Base-by-base conservation (phyloP, 306 rosid species). In the Corylus americana region DNA sequence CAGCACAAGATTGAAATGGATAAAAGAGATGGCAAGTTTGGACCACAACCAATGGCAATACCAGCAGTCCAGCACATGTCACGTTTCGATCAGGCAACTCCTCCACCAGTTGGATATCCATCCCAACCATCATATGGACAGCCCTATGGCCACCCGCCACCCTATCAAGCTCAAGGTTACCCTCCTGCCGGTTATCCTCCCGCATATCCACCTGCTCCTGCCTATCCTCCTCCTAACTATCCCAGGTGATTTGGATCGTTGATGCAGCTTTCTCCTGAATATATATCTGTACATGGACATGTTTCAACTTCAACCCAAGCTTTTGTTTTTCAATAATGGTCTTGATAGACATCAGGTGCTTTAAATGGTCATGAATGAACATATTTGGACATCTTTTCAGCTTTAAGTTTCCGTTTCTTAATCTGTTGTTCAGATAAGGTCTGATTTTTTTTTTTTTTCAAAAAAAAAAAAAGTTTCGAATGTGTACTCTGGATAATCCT, bases 1-100 rank as follows among this genome's bases (percentile, higher is more conserved):
- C 98, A 92, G 44, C 98, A 94, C 90, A 92, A 94, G 90, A 11
- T 94, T 22, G 97, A 92, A 88, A 91, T 94, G 97, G 98, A 94
- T 88, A 94, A 92, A 84, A 91, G 98, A 42, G 97, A 94, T 61
- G 93, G 93, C 51, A 63, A 75, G 85, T 87, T 94, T 72, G 97
- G 97, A 75, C 90, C 92, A 37, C 89, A 80, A 74, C 89, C 91
- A 29, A 80, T 91, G 97, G 80, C 87, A 63, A 80, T 85, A 45
- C 98, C 98, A 35, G 82, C 86, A 42, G 17, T 59, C 55, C 97
- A 92, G 86, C 88, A 91, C 55, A 94, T 94, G 97, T 92, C 97
- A 18, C 94, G 98, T 81, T 57, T 94, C 48, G 97, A 94, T 83
- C 97, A 94, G 79, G 71, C 67, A 11, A 58, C 87, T 73, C 97